Evolutionary conservation across 306 rosid species (phyloP), one percentile per base, ranked within the genome.

Genomic region (Glycine soja): DNA sequence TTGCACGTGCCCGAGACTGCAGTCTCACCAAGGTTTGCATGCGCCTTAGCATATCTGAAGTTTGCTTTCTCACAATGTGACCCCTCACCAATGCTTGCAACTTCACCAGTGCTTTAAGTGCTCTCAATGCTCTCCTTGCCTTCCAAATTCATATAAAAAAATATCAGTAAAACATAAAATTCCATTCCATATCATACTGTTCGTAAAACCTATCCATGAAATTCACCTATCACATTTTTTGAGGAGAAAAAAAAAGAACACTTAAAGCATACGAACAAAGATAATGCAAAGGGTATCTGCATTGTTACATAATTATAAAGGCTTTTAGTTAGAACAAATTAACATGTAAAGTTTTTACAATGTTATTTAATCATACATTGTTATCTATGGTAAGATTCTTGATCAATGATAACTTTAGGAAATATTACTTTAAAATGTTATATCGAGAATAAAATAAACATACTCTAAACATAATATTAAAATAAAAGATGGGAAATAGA

Each of bases 41-140:
- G 67, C 97, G 90, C 87, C 87, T 77, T 13, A 95, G 91, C 99
- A 95, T 93, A 85, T 95, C 97, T 1, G 98, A 81, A 11, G 92
- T 91, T 84, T 91, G 94, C 82, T 93, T 95, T 75, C 99, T 91
- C 73, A 93, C 97, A 56, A 93, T 91, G 88, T 93, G 91, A 52
- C 99, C 98, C 62, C 98, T 87, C 84, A 91, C 99, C 86, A 95
- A 85, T 11, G 99, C 94, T 82, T 95, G 98, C 83, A 95, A 90
- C 82, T 92, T 95, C 89, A 95, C 99, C 76, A 95, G 75, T 70
- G 98, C 89, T 80, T 92, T 95, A 6, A 95, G 96, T 77, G 99
- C 98, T 83, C 91, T 91, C 51, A 95, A 68, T 7, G 99, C 99
- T 76, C 99, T 91, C 89, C 92, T 95, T 77, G 98, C 98, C 99